Base-by-base conservation (phyloP, 2,329 filamentous ascomycete genomes). In the Colletotrichum chlorophyti region DNA sequence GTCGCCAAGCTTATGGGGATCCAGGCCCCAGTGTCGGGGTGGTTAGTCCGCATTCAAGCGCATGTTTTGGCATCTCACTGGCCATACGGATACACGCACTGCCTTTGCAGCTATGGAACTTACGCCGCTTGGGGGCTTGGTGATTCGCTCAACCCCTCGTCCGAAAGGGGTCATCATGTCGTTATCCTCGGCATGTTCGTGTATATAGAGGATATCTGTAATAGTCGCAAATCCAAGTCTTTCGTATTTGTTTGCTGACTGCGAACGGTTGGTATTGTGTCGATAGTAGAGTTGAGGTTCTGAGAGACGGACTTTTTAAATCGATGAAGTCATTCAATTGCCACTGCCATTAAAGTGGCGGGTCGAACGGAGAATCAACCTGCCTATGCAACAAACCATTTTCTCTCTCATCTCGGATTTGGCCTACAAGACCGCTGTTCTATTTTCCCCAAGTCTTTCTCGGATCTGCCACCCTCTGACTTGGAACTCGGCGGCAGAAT, bases 311-410 rank as follows among this genome's bases (percentile, higher is more conserved):
- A n/a, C 9, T 23, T 21, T 54, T 48, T 49, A 40, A 43, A 34
- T 65, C 50, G 27, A 38, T 32, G 26, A 60, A 59, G 41, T 52
- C 58, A 52, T 50, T 35, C 15, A 23, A 10, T 43, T 40, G 43
- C 52, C 52, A 42, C 52, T 15, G 15, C 17, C n/a, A n/a, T 12
- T 10, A 24, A n/a, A 15, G n/a, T 12, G 31, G 11, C 24, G 12
- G 15, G 6, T 10, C 11, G 10, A 24, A 15, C 24, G 14, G 34
- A 17, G 12, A 24, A 7, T 50, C 9, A 29, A 14, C 11, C 34
- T 49, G 9, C 34, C 8, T 15, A n/a, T n/a, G n/a, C n/a, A n/a
- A n/a, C n/a, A n/a, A n/a, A n/a, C n/a, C 12, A 17, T 23, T 14
- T 49, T 34, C 6, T 31, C 14, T n/a, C 14, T 37, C 24, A 17